These are phyloP conservation scores for Pestalotiopsis fici DNA, from an alignment of 2,329 filamentous ascomycete species.

Conservation along the genomic window DNA sequence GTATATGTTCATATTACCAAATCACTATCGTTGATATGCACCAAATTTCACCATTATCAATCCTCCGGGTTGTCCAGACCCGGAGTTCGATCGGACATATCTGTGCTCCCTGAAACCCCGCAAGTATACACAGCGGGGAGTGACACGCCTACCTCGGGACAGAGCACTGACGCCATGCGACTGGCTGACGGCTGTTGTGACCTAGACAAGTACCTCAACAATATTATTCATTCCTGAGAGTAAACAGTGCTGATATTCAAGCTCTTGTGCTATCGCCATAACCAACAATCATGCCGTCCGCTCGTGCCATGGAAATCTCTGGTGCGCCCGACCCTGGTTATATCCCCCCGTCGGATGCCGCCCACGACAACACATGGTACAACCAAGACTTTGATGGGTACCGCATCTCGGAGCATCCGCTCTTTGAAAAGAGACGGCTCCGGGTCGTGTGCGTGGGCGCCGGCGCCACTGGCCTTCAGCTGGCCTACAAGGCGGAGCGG, in stretches of 20 bases:
- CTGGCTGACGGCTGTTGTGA: not conserved
- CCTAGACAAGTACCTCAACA: not conserved
- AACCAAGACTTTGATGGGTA: slow-evolving; percentile 3
- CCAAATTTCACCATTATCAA: not conserved
- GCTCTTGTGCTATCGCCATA: not conserved
- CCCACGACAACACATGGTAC: not conserved
- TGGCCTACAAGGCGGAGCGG: not conserved
- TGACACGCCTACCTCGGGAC: not conserved
- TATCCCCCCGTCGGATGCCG: not conserved
- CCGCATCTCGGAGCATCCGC: not conserved
- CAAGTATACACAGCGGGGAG: not conserved
- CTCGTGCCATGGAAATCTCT: not conserved
- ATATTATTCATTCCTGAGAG: not conserved
- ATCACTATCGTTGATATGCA: no score
- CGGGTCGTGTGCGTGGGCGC: not conserved
- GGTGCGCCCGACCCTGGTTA: not conserved
- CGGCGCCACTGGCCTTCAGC: not conserved
- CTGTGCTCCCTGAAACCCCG: not conserved
- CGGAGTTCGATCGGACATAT: not conserved
- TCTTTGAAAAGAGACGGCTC: not conserved
- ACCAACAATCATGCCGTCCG: not conserved
- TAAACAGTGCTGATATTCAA: not conserved
- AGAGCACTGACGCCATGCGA: not conserved
- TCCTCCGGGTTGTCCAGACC: not conserved
- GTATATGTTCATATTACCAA: no score